Base-by-base conservation (phyloP, 352 stramenopile genomes). In the Saprolegnia diclina region DNA sequence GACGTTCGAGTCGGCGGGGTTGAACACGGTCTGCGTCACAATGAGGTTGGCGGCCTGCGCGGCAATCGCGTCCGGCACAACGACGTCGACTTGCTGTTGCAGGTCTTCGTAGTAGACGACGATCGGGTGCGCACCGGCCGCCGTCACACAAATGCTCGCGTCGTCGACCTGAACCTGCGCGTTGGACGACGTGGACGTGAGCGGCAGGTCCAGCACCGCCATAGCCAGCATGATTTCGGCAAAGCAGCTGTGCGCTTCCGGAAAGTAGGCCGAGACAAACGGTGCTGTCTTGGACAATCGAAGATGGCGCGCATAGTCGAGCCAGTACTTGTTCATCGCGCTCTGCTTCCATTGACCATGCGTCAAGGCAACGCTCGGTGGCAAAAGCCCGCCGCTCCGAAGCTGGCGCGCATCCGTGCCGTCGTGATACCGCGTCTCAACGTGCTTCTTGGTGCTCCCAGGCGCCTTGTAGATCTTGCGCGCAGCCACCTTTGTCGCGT, bases 211-310 rank as follows among this genome's bases (percentile, higher is more conserved):
- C 32, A 92, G 59, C 35, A 92, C 73, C 9, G 79, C 75, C 19
- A 89, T 45, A 5, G 81, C 80, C 7, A 90, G 75, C 21, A 90
- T 56, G 0, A 81, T 74, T 57, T 90, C 80, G 0, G 78, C 83
- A 0, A 88, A 71, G 0, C 71, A 79, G 1, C 42, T 38, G 18
- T 85, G 48, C 5, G 80, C 79, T 44, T 83, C 78, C 0, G 81
- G 77, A 24, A 90, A 88, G 56, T 85, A 75, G 3, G 77, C 78
- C 1, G 82, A 90, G 19, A 89, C 42, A 35, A 92, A 92, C 16
- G 54, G 59, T 0, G 13, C 35, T 1, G 56, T 24, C 22, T 19
- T 7, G 40, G 38, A n/a, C 59, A 55, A 18, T 21, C 32, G 16
- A 19, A 85, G 37, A 50, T 89, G 57, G 18, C 73, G 62, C 14